Evolutionary conservation across 1,139 yeast genomes (phyloP).

Genomic region (Lodderomyces metapsilosis): DNA sequence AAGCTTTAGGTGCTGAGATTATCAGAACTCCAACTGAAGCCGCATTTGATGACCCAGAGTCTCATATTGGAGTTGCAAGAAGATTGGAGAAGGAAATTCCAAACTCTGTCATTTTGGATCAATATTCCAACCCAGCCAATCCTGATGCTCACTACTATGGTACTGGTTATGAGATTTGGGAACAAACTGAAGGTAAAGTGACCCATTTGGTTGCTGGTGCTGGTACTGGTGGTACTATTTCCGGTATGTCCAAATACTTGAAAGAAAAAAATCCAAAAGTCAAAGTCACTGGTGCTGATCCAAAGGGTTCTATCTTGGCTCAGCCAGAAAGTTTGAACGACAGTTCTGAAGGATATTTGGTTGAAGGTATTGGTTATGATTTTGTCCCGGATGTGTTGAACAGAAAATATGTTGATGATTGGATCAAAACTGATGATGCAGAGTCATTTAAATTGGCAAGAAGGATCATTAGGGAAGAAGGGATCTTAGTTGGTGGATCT

Average conservation of each 20-base stretch:
- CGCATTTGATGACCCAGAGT: slow-evolving; percentile 91
- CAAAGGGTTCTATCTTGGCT: slow-evolving; percentile 83
- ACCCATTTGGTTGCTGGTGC: slow-evolving; percentile 86
- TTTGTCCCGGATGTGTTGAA: slow-evolving; percentile 80
- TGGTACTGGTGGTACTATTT: slow-evolving; percentile 84
- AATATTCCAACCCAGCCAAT: slow-evolving; percentile 75
- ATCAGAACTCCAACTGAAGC: slow-evolving; percentile 92
- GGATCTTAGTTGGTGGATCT: slow-evolving; percentile 85
- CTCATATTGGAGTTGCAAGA: slow-evolving; percentile 86
- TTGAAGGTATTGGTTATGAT: slow-evolving; percentile 92
- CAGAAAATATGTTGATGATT: slow-evolving; percentile 64
- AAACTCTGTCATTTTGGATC: slow-evolving; percentile 82
- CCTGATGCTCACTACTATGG: slow-evolving; percentile 85
- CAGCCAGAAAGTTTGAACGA: slow-evolving; percentile 73
- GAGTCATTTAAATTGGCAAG: slow-evolving; percentile 81
- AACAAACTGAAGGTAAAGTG: slow-evolving; percentile 71
- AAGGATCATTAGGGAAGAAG: slow-evolving; percentile 82
- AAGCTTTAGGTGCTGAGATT: slow-evolving; percentile 89
- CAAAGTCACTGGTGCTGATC: slow-evolving; percentile 78
- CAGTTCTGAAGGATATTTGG: slow-evolving; percentile 63
- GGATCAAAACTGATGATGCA: slow-evolving; percentile 87
- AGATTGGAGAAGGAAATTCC: slow-evolving; percentile 83
- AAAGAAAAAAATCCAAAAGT: slow-evolving; percentile 68
- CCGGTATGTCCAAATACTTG: slow-evolving; percentile 75
- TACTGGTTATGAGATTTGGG: slow-evolving; percentile 86